Percentiles rank a stretch among this genome's conserved stretches.
phyloP scores from a whole-genome alignment of 2,329 filamentous ascomycete genomes.

The Cladophialophora carrionii region DNA sequence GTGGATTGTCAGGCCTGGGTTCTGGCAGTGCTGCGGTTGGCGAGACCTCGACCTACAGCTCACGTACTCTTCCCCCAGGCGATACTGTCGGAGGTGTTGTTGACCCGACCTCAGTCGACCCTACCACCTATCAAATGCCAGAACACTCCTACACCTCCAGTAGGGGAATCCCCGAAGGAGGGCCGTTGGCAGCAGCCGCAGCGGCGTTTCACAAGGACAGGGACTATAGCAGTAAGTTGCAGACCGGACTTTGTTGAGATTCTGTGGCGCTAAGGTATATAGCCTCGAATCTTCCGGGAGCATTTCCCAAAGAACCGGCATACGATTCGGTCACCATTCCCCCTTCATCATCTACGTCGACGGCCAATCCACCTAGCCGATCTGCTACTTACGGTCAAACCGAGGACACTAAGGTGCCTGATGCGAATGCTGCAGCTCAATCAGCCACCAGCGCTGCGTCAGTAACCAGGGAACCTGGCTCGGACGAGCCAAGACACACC shows the following conservation, averaged over 20 bases:
- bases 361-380: slow-evolving; percentile 4
- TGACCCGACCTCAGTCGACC: slow-evolving; percentile 33
- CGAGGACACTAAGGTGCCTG: slow-evolving; percentile 13
- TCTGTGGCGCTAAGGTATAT: background rate
- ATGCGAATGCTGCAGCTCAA: slow-evolving; percentile 9
- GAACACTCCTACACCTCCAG: slow-evolving; percentile 32
- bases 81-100: slow-evolving; percentile 32
- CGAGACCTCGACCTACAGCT: slow-evolving; percentile 36
- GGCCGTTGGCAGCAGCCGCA: slow-evolving; percentile 26
- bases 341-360: slow-evolving; percentile 22
- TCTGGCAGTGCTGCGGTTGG: slow-evolving; percentile 30
- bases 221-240: slow-evolving; percentile 27
- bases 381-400: slow-evolving; percentile 16
- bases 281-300: slow-evolving; percentile 34
- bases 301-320: slow-evolving; percentile 27
- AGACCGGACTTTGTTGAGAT: background rate
- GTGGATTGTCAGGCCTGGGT: slow-evolving; percentile 8
- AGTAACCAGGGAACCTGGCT: background rate
- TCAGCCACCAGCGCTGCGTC: slow-evolving; percentile 14
- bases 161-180: slow-evolving; percentile 26
- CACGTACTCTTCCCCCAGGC: slow-evolving; percentile 27
- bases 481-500: slow-evolving; percentile 14
- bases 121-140: slow-evolving; percentile 34
- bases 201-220: slow-evolving; percentile 27
- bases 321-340: slow-evolving; percentile 14